These are phyloP conservation scores for Lophiotrema nucula DNA, from an alignment of 495 filamentous ascomycete genomes.

Conservation along the genomic window DNA sequence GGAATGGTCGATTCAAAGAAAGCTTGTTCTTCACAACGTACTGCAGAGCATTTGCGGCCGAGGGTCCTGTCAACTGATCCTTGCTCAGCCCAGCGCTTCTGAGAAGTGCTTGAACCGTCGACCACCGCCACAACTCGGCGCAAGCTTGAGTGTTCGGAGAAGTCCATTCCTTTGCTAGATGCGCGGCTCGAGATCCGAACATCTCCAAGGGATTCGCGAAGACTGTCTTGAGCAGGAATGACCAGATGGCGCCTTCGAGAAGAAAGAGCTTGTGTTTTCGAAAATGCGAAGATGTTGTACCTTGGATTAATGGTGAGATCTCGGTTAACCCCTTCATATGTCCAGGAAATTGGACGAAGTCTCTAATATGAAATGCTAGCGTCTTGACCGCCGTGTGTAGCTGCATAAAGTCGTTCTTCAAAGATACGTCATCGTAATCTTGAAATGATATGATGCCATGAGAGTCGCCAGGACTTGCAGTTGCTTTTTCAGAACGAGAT, in stretches of 20 bases:
- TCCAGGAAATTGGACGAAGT: too few relatives aligned
- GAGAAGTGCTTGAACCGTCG: neutral
- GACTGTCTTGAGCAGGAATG: neutral
- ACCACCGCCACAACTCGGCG: neutral
- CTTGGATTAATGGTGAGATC: neutral
- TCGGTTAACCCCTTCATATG: too few relatives aligned
- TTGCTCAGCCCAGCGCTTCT: neutral
- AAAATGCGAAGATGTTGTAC: neutral
- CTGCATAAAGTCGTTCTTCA: neutral
- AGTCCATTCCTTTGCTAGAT: neutral
- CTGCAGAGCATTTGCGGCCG: neutral
- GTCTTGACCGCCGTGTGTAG: neutral
- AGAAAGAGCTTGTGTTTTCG: neutral
- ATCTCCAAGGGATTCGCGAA: neutral
- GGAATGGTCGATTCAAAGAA: too few relatives aligned
- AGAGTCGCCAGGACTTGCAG: too few relatives aligned
- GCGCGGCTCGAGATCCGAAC: neutral
- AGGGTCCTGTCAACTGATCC: neutral
- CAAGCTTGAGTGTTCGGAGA: neutral
- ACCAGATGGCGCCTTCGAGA: neutral
- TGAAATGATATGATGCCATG: too few relatives aligned
- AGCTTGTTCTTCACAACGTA: neutral
- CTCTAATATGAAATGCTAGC: too few relatives aligned
- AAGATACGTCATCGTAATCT: too few relatives aligned
- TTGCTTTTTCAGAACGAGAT: too few relatives aligned